phyloP scores from a whole-genome alignment of 1,284 basidiomycete genomes.

The Ganoderma resinaceum region DNA sequence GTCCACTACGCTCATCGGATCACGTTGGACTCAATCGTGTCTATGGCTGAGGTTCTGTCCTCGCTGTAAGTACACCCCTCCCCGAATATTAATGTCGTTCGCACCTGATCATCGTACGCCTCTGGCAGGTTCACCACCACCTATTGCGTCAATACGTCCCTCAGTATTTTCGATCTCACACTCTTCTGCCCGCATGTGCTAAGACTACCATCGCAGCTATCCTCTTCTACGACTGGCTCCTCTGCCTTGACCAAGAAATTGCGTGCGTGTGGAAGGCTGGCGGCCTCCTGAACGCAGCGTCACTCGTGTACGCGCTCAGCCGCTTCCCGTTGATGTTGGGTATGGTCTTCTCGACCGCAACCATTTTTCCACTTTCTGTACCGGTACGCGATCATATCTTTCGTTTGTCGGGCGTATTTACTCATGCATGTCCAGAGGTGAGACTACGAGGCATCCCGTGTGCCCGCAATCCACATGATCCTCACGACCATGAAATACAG shows the following conservation, averaged over 20 bases:
- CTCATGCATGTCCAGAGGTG: neutral
- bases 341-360: neutral
- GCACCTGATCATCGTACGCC: neutral
- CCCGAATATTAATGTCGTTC: neutral
- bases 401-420: neutral
- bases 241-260: neutral
- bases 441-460: neutral
- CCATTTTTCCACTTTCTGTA: neutral
- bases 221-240: neutral
- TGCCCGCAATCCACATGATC: neutral
- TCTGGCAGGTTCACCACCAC: neutral
- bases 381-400: neutral
- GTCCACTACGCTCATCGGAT: neutral
- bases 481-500: neutral
- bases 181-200: neutral
- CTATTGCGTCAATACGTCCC: neutral
- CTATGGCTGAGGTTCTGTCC: neutral
- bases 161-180: neutral
- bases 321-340: neutral
- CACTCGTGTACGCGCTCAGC: neutral
- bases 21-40: neutral
- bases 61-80: neutral
- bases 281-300: neutral
- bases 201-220: neutral
- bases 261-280: neutral